Evolutionary conservation across 2,329 filamentous ascomycete species (phyloP).

Genomic region (Paramyrothecium roridum): DNA sequence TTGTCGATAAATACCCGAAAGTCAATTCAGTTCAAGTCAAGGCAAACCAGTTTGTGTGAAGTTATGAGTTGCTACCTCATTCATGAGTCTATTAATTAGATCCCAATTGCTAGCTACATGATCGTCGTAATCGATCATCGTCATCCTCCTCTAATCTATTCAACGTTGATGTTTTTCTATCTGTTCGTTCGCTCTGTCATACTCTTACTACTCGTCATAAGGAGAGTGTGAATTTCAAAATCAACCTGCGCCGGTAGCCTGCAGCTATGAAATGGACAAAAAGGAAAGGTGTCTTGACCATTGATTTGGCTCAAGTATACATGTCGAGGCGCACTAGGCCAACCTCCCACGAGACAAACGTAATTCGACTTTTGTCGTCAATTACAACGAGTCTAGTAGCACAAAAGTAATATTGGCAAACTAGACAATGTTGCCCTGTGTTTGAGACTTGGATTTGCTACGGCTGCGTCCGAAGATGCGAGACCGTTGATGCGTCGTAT

Average conservation of each 20-base stretch:
- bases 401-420: background rate
- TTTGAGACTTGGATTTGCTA: slow-evolving; percentile 21
- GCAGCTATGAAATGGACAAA: background rate
- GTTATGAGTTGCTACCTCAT: background rate
- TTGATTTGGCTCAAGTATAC: background rate
- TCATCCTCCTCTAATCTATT: background rate
- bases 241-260: background rate
- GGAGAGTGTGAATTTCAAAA: background rate
- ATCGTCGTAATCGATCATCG: background rate
- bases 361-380: background rate
- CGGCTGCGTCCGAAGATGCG: slow-evolving; percentile 25
- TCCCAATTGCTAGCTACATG: background rate
- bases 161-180: background rate
- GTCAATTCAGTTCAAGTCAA: too few relatives aligned
- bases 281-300: background rate
- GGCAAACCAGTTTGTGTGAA: too few relatives aligned
- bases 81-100: background rate
- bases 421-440: slow-evolving; percentile 23
- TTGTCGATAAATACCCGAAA: too few relatives aligned
- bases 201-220: background rate
- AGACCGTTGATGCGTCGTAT: slow-evolving; percentile 18
- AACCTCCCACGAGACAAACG: background rate
- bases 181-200: background rate
- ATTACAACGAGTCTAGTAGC: too few relatives aligned
- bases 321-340: background rate